phyloP scores from a whole-genome alignment of 225 moss, liverwort and hornwort species.

The Marchantia paleacea region DNA sequence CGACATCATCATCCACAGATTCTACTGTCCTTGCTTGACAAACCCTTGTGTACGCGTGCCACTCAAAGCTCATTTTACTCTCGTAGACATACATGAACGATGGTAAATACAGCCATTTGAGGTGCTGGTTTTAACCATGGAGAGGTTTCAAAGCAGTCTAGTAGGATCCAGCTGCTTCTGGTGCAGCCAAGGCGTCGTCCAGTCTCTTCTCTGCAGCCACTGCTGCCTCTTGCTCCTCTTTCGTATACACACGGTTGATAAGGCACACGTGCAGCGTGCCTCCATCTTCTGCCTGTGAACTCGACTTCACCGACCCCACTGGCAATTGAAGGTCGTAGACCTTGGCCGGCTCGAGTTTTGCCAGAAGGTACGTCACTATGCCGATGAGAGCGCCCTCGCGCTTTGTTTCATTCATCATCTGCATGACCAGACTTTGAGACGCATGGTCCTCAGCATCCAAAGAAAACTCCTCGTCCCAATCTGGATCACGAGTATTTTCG shows the following conservation, averaged over 20 bases:
- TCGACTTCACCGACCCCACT: conserved; percentile 12
- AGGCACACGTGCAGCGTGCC: conserved; percentile 29
- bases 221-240: conserved; percentile 34
- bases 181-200: conserved; percentile 31
- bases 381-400: conserved; percentile 35
- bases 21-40: too few species aligned
- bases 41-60: too few species aligned
- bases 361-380: conserved; percentile 24
- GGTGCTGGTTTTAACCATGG: conserved; percentile 17
- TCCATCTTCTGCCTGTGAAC: not conserved
- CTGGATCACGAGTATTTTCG: conserved; percentile 35
- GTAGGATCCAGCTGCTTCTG: conserved; percentile 26
- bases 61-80: too few species aligned
- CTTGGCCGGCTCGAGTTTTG: conserved; percentile 23
- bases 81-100: not conserved
- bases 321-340: conserved; percentile 35
- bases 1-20: not conserved
- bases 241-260: conserved; percentile 39
- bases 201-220: conserved; percentile 21
- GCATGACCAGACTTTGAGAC: conserved; percentile 33
- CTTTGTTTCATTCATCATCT: conserved; percentile 42
- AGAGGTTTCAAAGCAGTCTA: conserved; percentile 19
- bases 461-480: conserved; percentile 41
- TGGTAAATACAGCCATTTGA: not conserved
- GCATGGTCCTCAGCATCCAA: conserved; percentile 37